These are phyloP conservation scores for Trichoderma hamatum DNA, from an alignment of 2,329 filamentous ascomycete species.

Conservation along the genomic window DNA sequence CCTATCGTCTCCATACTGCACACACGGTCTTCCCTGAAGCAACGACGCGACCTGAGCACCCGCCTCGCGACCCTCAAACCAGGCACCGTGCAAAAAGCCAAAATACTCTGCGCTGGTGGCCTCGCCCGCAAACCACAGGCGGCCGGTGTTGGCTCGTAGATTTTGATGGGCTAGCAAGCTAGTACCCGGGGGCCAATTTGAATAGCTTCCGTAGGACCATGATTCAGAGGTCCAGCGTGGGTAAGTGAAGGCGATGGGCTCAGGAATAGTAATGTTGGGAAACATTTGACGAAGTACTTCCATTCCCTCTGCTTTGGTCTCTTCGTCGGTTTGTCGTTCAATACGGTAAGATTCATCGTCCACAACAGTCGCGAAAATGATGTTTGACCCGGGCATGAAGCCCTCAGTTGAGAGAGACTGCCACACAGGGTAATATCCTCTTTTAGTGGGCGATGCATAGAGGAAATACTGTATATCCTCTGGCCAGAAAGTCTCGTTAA, in stretches of 20 bases:
- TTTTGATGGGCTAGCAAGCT: conserved; percentile 69
- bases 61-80: conserved; percentile 57
- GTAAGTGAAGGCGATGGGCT: conserved; percentile 63
- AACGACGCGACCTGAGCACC: conserved; percentile 48
- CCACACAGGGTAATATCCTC: conserved; percentile 59
- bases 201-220: conserved; percentile 63
- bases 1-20: conserved; percentile 23
- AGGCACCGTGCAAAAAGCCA: conserved; percentile 67
- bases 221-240: conserved; percentile 44
- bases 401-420: conserved; percentile 62
- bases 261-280: conserved; percentile 56
- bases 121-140: conserved; percentile 68
- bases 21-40: conserved; percentile 29
- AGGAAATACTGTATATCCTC: conserved; percentile 49
- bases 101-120: conserved; percentile 65
- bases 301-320: conserved; percentile 60
- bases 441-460: conserved; percentile 47
- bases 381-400: conserved; percentile 63
- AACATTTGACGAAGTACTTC: conserved; percentile 64
- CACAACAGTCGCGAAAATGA: conserved; percentile 67
- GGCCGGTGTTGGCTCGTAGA: conserved; percentile 63
- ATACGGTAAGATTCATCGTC: conserved; percentile 58
- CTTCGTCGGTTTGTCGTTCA: conserved; percentile 61
- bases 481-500: conserved; percentile 67
- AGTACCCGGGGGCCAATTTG: conserved; percentile 67